phyloP scores from a whole-genome alignment of 805 yeast genomes.

The Ogataea pini region DNA sequence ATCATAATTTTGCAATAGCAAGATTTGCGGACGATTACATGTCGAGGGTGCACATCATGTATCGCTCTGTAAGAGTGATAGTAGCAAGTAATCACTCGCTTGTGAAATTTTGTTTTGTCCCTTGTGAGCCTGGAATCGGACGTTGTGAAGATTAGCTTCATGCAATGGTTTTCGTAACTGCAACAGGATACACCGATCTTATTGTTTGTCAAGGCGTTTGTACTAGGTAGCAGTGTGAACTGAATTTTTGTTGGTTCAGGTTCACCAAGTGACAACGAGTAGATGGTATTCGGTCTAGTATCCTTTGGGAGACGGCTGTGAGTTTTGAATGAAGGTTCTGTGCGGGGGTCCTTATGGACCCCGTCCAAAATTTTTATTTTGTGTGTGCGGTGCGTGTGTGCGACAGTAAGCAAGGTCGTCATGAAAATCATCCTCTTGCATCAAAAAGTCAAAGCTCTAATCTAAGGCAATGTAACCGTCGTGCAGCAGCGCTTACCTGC shows the following conservation, averaged over 20 bases:
- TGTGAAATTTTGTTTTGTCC: background rate
- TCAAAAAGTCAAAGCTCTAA: background rate
- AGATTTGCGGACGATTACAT: too few species aligned
- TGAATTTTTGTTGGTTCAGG: background rate
- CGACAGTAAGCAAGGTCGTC: too few species aligned
- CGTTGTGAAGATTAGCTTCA: background rate
- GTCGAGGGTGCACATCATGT: too few species aligned
- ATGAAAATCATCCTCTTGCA: background rate
- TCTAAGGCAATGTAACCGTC: background rate
- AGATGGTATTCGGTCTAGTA: background rate
- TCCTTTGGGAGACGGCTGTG: too few species aligned
- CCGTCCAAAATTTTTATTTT: background rate
- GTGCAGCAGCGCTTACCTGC: constrained; percentile 1
- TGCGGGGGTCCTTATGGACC: background rate
- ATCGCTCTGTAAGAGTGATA: too few species aligned
- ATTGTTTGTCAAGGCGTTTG: background rate
- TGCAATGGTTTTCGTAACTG: background rate
- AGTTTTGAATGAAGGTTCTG: background rate
- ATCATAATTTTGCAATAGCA: background rate
- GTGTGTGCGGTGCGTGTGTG: background rate
- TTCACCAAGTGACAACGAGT: background rate
- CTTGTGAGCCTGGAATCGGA: background rate
- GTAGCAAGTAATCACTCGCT: background rate
- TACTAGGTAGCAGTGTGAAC: background rate
- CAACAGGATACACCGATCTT: background rate